Evolutionary conservation across 2,329 filamentous ascomycete species (phyloP), one percentile per base, ranked within the genome.

Genomic region (Nigrospora osmanthi): DNA sequence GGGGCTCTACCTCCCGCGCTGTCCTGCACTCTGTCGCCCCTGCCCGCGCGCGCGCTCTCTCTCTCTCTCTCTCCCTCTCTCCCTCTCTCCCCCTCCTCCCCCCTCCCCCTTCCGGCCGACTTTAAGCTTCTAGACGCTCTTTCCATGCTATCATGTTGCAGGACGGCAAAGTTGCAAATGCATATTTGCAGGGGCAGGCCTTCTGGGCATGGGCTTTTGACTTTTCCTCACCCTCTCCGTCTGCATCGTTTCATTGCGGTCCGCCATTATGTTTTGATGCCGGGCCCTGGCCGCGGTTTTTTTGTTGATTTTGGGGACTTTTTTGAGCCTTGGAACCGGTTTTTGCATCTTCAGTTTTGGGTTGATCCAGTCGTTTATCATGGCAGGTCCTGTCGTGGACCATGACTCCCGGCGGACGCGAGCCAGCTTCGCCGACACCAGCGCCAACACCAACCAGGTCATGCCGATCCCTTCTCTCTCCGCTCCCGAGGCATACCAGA

Each of bases 321-420:
- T 65, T 69, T 64, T 63, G 62, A 63, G 61, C 67, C 66, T 72
- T 71, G 69, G 66, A 64, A 61, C 61, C 58, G 48, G 57, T 64
- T 62, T 57, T 64, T 62, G 54, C 51, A 56, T 61, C 44, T 50
- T 45, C 45, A 40, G 35, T 47, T 48, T 51, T 47, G 51, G 50
- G 51, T 48, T 38, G 16, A 32, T 30, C 34, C 32, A 38, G 28
- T 34, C 35, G 13, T 13, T 33, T 51, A 56, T 39, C 49, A 70
- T 69, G 66, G 60, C 64, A 43, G 54, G 59, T 46, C 53, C 56
- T 46, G 38, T 44, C 38, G 42, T 54, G 41, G 47, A 45, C 34
- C 54, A 61, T 38, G 48, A 60, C 45, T 57, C 62, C 49, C 56
- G 60, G 46, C 53, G 47, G 47, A 61, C 63, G 40, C 65, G 60